phyloP scores from a whole-genome alignment of 2,329 filamentous ascomycete genomes.

The Anthostomella pinea region DNA sequence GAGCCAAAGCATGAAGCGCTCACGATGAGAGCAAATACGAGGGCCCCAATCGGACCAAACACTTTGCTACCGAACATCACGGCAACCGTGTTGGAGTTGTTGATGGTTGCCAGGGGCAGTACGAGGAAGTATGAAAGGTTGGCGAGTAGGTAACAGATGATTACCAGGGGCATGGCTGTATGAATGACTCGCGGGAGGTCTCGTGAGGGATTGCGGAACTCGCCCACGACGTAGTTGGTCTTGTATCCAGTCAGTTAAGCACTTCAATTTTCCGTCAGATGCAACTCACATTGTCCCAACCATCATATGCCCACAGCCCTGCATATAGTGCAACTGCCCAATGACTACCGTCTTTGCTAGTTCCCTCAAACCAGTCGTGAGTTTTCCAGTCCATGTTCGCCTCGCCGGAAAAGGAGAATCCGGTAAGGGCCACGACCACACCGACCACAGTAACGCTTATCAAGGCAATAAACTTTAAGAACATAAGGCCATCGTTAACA shows the following conservation, averaged over 20 bases:
- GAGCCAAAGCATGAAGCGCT: conserved; percentile 91
- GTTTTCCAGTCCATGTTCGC: conserved; percentile 85
- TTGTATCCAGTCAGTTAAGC: conserved; percentile 33
- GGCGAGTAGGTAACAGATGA: conserved; percentile 83
- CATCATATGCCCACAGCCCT: conserved; percentile 96
- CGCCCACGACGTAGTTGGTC: conserved; percentile 97
- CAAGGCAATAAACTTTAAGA: conserved; percentile 90
- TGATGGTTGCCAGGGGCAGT: conserved; percentile 74
- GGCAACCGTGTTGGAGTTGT: conserved; percentile 89
- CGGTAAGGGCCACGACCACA: conserved; percentile 84
- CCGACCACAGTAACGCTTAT: conserved; percentile 83
- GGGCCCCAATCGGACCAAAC: conserved; percentile 77
- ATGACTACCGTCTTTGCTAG: conserved; percentile 72
- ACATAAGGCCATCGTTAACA: conserved; percentile 91
- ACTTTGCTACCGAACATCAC: conserved; percentile 90
- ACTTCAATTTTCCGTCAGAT: no score
- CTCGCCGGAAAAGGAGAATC: conserved; percentile 71
- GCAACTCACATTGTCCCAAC: conserved; percentile 91
- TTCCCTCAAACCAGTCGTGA: conserved; percentile 84
- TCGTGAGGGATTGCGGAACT: conserved; percentile 86
- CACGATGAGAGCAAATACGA: conserved; percentile 85
- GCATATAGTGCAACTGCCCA: conserved; percentile 96
- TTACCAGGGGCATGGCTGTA: conserved; percentile 92
- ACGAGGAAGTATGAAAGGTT: conserved; percentile 96
- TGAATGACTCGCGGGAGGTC: conserved; percentile 95